phyloP scores from a whole-genome alignment of 495 filamentous ascomycete genomes.

The Sphaerosporella brunnea region DNA sequence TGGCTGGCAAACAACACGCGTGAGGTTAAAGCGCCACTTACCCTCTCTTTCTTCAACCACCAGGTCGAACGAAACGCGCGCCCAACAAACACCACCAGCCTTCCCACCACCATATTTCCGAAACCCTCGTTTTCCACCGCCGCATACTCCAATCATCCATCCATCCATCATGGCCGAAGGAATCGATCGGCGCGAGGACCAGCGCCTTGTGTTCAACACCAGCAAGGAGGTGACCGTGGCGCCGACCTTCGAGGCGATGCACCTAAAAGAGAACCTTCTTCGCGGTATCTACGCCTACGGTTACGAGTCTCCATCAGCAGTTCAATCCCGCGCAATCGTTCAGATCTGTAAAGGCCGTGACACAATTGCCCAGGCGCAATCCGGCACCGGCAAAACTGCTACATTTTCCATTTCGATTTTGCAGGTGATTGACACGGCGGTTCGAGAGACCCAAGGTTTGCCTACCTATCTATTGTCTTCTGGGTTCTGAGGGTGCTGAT shows the following conservation, averaged over 20 bases:
- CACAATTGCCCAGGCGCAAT: conserved; percentile 98
- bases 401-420: conserved; percentile 98
- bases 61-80: too few relatives aligned
- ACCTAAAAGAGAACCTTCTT: conserved; percentile 84
- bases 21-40: too few relatives aligned
- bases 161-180: conserved; percentile 59
- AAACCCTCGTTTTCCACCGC: neutral
- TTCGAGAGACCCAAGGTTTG: conserved; percentile 64
- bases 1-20: too few relatives aligned
- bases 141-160: neutral
- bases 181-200: conserved; percentile 85
- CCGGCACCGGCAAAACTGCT: conserved; percentile 96
- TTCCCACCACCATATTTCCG: too few relatives aligned
- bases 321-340: conserved; percentile 93
- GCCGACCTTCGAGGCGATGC: conserved; percentile 56
- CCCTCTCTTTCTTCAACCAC: too few relatives aligned
- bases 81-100: neutral
- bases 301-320: conserved; percentile 91
- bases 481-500: neutral
- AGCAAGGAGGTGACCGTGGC: conserved; percentile 92
- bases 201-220: conserved; percentile 93
- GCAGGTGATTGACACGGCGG: conserved; percentile 85
- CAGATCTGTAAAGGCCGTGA: conserved; percentile 52
- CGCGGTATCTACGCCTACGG: conserved; percentile 97
- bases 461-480: too few relatives aligned